A percentile compares a stretch with the other conserved stretches of the same genome.
phyloP scores from a whole-genome alignment of 805 yeast species.

The Myxozyma melibiosi region DNA sequence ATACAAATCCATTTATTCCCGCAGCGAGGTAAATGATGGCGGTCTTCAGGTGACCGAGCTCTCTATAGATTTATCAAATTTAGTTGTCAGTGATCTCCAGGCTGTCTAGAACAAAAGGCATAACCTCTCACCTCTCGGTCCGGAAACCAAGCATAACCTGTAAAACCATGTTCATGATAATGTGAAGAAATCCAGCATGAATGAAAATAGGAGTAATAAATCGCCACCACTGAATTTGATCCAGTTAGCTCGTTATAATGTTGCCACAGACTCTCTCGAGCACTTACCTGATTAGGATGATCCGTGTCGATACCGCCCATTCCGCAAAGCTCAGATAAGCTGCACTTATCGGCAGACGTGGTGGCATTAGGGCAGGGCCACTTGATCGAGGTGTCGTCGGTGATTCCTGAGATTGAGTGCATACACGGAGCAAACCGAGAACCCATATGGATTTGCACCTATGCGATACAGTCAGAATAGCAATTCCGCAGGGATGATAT shows the following conservation, averaged over 20 bases:
- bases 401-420: constrained; percentile 54
- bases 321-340: constrained; percentile 62
- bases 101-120: neutral
- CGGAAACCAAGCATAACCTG: constrained; percentile 64
- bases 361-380: constrained; percentile 78
- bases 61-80: constrained; percentile 10
- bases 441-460: constrained; percentile 61
- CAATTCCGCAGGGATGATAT: neutral
- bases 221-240: constrained; percentile 56
- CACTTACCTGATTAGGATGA: constrained; percentile 55
- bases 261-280: too few species aligned
- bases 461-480: neutral
- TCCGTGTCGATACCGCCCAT: constrained; percentile 50
- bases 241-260: neutral
- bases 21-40: constrained; percentile 58
- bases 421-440: constrained; percentile 73
- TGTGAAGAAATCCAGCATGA: constrained; percentile 75
- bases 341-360: constrained; percentile 57
- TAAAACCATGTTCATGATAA: constrained; percentile 60
- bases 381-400: constrained; percentile 49
- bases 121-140: constrained; percentile 48
- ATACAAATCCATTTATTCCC: constrained; percentile 66
- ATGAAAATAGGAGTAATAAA: constrained; percentile 68
- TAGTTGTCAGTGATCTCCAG: neutral
- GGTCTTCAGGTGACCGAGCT: constrained; percentile 58